phyloP scores from a whole-genome alignment of 2,329 filamentous ascomycete genomes.

The Ascochyta lentis region DNA sequence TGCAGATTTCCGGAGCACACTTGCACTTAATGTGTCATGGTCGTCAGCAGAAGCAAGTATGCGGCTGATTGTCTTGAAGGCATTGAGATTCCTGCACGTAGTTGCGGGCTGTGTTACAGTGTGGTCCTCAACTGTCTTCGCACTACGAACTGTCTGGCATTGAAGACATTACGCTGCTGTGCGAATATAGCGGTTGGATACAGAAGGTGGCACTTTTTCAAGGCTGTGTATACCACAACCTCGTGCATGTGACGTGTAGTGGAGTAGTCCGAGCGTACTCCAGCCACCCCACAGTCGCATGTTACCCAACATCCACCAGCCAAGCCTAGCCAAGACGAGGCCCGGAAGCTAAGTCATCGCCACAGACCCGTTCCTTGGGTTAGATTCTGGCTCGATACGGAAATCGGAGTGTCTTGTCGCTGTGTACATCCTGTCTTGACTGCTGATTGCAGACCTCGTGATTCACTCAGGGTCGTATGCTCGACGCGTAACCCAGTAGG shows the following conservation, averaged over 20 bases:
- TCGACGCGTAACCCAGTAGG: background rate
- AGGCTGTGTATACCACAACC: background rate
- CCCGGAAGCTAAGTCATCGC: slow-evolving; percentile 9
- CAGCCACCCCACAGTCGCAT: slow-evolving; percentile 3
- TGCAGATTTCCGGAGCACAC: background rate
- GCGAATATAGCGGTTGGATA: background rate
- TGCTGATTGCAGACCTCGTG: background rate
- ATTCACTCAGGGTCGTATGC: too few species aligned
- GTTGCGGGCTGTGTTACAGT: background rate
- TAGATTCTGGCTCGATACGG: background rate
- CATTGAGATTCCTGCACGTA: background rate
- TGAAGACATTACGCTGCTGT: background rate
- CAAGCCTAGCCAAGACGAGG: slow-evolving; percentile 26
- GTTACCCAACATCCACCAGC: slow-evolving; percentile 6
- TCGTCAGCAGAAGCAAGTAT: background rate
- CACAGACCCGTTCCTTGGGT: background rate
- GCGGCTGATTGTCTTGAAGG: background rate
- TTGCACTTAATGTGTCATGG: slow-evolving; percentile 21
- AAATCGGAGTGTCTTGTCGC: background rate
- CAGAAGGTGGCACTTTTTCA: background rate
- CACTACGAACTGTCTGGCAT: background rate
- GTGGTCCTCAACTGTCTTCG: background rate
- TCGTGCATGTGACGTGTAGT: background rate
- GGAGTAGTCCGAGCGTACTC: slow-evolving; percentile 1
- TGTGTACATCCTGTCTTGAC: background rate